Conservation (phyloP, 192 early-diverging fungal species). For the Mortierella claussenii region DNA sequence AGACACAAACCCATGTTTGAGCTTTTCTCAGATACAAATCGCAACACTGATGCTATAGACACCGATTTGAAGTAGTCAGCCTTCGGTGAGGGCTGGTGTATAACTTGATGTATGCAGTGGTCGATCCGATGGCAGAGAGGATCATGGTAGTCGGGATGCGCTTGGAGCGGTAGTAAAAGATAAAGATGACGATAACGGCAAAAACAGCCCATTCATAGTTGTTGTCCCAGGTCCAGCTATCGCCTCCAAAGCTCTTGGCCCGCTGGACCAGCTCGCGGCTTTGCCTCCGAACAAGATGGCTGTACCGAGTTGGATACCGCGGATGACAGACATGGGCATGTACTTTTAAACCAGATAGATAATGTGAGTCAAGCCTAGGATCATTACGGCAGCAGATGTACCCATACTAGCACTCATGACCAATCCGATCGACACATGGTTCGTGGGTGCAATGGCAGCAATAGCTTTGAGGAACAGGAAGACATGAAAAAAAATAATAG, state of each 20-base stretch:
- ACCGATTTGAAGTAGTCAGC: slow-evolving; percentile 58
- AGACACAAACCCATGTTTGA: slow-evolving; percentile 77
- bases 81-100: slow-evolving; percentile 41
- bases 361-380: slow-evolving; percentile 75
- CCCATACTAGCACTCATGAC: slow-evolving; percentile 78
- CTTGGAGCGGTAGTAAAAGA: slow-evolving; percentile 69
- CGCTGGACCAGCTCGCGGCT: slow-evolving; percentile 70
- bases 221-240: slow-evolving; percentile 71
- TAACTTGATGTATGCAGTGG: slow-evolving; percentile 71
- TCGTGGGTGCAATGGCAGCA: slow-evolving; percentile 81
- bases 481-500: slow-evolving; percentile 1
- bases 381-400: slow-evolving; percentile 70
- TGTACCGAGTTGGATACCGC: slow-evolving; percentile 83
- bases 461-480: slow-evolving; percentile 65
- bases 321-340: slow-evolving; percentile 79
- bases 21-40: slow-evolving; percentile 71
- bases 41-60: slow-evolving; percentile 66
- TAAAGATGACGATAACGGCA: slow-evolving; percentile 74
- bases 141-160: slow-evolving; percentile 76
- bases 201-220: slow-evolving; percentile 79
- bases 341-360: slow-evolving; percentile 74
- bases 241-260: slow-evolving; percentile 64
- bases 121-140: slow-evolving; percentile 76
- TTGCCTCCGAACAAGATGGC: slow-evolving; percentile 76
- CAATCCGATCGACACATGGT: slow-evolving; percentile 73